Conservation (phyloP, 2,329 filamentous ascomycete genomes). For the Anthostomella pinea region DNA sequence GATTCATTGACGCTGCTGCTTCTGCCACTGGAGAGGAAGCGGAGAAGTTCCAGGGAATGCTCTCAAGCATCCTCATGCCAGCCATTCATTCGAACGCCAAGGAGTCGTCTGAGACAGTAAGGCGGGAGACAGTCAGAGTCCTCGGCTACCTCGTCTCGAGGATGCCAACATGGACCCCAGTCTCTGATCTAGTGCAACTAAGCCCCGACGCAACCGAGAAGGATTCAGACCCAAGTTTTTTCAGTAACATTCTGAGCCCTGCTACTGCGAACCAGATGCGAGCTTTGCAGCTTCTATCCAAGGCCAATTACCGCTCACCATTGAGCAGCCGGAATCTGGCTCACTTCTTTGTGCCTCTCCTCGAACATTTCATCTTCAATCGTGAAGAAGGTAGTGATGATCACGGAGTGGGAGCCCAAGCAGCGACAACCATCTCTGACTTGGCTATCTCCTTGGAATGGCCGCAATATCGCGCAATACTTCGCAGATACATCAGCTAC, state of each 20-base stretch:
- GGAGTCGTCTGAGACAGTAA: conserved; percentile 78
- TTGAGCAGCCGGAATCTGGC: conserved; percentile 76
- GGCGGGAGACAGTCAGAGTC: conserved; percentile 76
- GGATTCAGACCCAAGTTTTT: conserved; percentile 67
- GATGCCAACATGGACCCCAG: conserved; percentile 65
- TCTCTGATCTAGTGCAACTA: conserved; percentile 72
- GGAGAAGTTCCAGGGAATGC: conserved; percentile 52
- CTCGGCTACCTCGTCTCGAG: conserved; percentile 74
- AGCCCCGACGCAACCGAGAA: conserved; percentile 64
- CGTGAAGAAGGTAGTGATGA: conserved; percentile 71
- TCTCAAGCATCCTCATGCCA: conserved; percentile 67
- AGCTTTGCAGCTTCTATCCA: conserved; percentile 73
- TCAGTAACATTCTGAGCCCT: conserved; percentile 87
- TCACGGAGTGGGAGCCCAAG: conserved; percentile 82
- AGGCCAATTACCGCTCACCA: conserved; percentile 60
- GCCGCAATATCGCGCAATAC: conserved; percentile 82
- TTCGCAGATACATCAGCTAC: conserved; percentile 81
- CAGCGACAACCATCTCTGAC: conserved; percentile 74
- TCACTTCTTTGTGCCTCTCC: conserved; percentile 83
- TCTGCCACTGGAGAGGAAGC: conserved; percentile 40
- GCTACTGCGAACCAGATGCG: conserved; percentile 82
- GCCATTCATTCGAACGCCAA: conserved; percentile 73
- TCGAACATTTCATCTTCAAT: conserved; percentile 93
- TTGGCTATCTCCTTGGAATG: conserved; percentile 79
- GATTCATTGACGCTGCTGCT: conserved; percentile 67